Evolutionary conservation across 2,329 filamentous ascomycete species (phyloP), one percentile per base, ranked within the genome.

Genomic region (Cladobotryum protrusum): DNA sequence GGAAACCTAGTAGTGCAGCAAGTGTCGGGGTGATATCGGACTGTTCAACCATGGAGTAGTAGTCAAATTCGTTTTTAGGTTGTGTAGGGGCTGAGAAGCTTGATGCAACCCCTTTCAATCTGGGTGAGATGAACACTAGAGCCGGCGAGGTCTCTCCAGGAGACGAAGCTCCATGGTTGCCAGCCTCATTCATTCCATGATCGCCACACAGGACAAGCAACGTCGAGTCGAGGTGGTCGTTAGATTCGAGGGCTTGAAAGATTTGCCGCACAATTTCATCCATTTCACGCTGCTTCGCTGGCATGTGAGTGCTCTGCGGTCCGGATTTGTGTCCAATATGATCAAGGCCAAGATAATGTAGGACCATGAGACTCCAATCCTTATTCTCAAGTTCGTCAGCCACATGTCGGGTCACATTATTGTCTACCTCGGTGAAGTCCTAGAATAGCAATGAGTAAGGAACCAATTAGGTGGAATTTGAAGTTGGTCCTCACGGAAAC

Each of bases 121-220:
- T 93, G 0, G 92, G 90, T 2, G 90, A 93, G 56, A 95, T 81
- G 65, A 99, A 97, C 17, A 96, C 79, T 9, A 99, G 72, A 14
- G 93, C 93, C 0, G 93, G 86, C 1, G 92, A 96, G 1, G 93
- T 97, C 72, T 99, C 93, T 40, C 93, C 92, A 1, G 89, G 81
- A 0, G 91, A 91, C 9, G 92, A 96, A 36, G 92, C 93, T 29
- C 93, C 93, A 64, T 99, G 93, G 58, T 97, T 97, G 2, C 93
- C 93, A 17, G 89, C 93, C 59, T 97, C 92, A 59, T 97, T 99
- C 93, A 99, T 99, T n/a, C 93, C 93, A 64, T 99, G 93, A 61
- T 99, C 95, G 49, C 93, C 93, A 50, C 86, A 89, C 6, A 99
- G 71, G 3, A 99, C 83, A 42, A 99, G 78, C 2, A 99, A 72